Base-by-base conservation (phyloP, 257 asterid genomes). In the Osmanthus fragrans region DNA sequence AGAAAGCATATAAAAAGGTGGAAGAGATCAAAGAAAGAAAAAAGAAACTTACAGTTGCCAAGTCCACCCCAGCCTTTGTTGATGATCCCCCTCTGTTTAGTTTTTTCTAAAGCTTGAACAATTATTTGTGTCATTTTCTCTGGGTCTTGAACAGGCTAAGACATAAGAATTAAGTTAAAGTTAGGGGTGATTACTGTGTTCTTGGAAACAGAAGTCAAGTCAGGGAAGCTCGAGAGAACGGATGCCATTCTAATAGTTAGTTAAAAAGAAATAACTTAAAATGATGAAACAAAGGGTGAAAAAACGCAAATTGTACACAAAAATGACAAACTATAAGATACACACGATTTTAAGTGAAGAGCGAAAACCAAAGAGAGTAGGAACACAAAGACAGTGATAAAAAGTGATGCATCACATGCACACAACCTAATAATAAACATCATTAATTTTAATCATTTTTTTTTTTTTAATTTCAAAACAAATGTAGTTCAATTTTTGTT, bases 41-140 rank as follows among this genome's bases (percentile, higher is more conserved):
- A 63, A 45, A 73, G 69, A 79, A 80, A 90, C 99, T 95, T 81
- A 95, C 98, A 87, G 86, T 93, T 77, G 51, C 99, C 98, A 86
- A 93, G 97, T 85, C 98, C 99, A 76, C 99, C 99, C 98, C 99
- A 93, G 74, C 99, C 99, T 88, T 88, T 95, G 89, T 91, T 93
- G 77, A 95, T 93, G 68, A 95, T 91, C 60, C 98, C 99, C 85
- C 99, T 85, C 82, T 95, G 97, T 32, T 89, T 86, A 69, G 97
- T 95, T 70, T 65, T 87, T 83, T 89, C 90, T 81, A 95, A 83
- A 60, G 98, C 98, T 81, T 93, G 88, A 70, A 93, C 96, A 64
- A 95, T 95, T 79, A 87, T 91, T 81, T 88, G 87, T 19, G 98
- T 93, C 99, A 95, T 95, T 87, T 92, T 95, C 85, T 84, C 87